phyloP scores from a whole-genome alignment of 192 early-diverging fungal genomes.

The Entrophospora sp. region DNA sequence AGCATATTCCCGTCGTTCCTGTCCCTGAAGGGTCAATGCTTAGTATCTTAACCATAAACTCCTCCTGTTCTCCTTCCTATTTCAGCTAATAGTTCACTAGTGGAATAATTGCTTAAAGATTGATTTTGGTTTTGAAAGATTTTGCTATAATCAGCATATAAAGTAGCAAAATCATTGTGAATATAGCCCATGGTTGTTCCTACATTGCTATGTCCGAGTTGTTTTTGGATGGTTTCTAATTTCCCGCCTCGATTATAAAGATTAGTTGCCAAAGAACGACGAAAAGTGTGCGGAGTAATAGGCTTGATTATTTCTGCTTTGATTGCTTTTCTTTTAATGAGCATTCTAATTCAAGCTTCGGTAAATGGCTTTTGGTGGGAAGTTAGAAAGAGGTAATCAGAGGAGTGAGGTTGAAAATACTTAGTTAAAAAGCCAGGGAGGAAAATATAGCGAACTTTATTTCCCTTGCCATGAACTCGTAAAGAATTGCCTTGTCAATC shows the following conservation, averaged over 20 bases:
- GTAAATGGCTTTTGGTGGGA: background rate
- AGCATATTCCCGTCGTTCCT: no score
- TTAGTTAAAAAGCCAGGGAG: background rate
- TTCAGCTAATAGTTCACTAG: no score
- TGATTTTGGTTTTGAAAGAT: no score
- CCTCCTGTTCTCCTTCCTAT: no score
- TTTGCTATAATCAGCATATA: slow-evolving; percentile 11
- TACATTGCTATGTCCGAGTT: background rate
- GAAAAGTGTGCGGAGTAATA: slow-evolving; percentile 2
- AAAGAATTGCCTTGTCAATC: background rate
- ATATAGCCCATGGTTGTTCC: background rate
- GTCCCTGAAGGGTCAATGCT: no score
- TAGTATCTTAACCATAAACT: no score
- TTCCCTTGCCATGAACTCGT: background rate
- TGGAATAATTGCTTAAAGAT: no score
- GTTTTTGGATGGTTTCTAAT: slow-evolving; percentile 2
- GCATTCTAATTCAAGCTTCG: background rate
- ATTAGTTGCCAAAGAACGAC: background rate
- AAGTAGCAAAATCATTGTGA: slow-evolving; percentile 10
- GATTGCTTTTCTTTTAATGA: background rate
- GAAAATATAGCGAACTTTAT: background rate
- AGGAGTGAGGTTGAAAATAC: background rate
- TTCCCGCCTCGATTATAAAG: background rate
- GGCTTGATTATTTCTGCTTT: background rate
- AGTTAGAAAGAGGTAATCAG: background rate